phyloP scores from a whole-genome alignment of 2,329 filamentous ascomycete species.

The Plectosphaerella plurivora region DNA sequence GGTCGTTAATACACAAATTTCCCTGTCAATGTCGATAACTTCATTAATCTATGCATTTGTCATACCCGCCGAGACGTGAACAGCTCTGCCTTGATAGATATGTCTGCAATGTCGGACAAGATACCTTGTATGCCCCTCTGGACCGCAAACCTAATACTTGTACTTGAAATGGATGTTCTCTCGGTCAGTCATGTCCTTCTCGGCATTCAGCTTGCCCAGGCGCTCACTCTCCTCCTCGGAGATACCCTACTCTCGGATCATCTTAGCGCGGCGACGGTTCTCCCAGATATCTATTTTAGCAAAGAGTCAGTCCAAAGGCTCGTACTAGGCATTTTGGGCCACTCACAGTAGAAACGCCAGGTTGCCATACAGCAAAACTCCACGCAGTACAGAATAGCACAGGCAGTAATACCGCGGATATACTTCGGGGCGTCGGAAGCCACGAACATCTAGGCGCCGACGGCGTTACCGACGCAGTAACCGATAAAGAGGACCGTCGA shows the following conservation, averaged over 20 bases:
- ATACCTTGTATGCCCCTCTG: background rate
- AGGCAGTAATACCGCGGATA: conserved; percentile 48
- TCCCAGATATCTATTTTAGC: conserved; percentile 17
- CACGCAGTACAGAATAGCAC: conserved; percentile 17
- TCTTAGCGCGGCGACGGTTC: conserved; percentile 16
- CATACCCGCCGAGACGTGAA: no score
- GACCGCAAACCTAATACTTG: conserved; percentile 6
- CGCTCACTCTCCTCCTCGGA: conserved; percentile 18
- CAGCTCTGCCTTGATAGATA: no score
- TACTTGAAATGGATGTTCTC: conserved; percentile 19
- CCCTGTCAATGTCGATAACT: no score
- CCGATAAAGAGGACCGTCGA: conserved; percentile 17
- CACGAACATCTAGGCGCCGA: conserved; percentile 64
- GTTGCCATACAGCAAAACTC: conserved; percentile 17
- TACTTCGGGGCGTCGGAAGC: conserved; percentile 78
- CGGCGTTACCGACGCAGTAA: conserved; percentile 16
- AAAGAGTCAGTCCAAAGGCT: background rate
- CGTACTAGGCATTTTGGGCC: background rate
- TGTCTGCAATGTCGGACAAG: no score
- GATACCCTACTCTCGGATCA: conserved; percentile 16
- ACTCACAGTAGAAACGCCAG: conserved; percentile 21
- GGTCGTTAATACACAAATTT: no score
- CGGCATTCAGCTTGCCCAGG: conserved; percentile 19
- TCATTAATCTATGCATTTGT: no score
- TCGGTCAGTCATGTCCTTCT: conserved; percentile 18